A percentile compares a stretch with the other conserved stretches of the same genome.
phyloP scores from a whole-genome alignment of 148 eudicot species.

The Rhododendron kiyosumense region DNA sequence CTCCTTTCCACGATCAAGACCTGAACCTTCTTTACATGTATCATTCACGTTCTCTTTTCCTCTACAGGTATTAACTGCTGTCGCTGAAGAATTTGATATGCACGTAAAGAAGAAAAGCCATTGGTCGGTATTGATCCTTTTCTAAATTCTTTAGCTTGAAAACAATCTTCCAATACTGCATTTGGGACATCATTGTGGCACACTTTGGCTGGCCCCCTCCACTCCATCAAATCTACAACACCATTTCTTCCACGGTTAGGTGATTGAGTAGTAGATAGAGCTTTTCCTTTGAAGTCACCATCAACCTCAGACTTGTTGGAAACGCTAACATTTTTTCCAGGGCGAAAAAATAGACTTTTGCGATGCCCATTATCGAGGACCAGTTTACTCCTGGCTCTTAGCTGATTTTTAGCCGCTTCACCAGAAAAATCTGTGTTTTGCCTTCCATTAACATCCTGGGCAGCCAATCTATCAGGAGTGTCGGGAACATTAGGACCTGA shows the following conservation, averaged over 20 bases:
- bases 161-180: slow-evolving; percentile 7
- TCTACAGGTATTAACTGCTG: slow-evolving; percentile 20
- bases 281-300: slow-evolving; percentile 20
- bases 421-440: slow-evolving; percentile 1
- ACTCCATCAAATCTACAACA: slow-evolving; percentile 25
- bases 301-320: slow-evolving; percentile 5
- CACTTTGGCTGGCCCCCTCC: slow-evolving; percentile 1
- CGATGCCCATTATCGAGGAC: slow-evolving; percentile 2
- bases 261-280: slow-evolving; percentile 18
- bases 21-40: slow-evolving; percentile 22
- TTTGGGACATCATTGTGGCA: slow-evolving; percentile 16
- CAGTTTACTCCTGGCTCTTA: slow-evolving; percentile 17
- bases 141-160: slow-evolving; percentile 16
- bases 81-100: slow-evolving; percentile 14
- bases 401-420: slow-evolving; percentile 20
- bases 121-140: background rate
- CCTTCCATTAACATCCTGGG: slow-evolving; percentile 8
- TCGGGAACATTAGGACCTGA: slow-evolving; percentile 57
- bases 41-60: slow-evolving; percentile 37
- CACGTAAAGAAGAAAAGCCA: slow-evolving; percentile 18
- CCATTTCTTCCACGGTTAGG: slow-evolving; percentile 8
- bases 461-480: slow-evolving; percentile 57
- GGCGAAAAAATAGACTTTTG: slow-evolving; percentile 15
- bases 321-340: slow-evolving; percentile 16
- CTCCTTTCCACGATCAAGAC: slow-evolving; percentile 19